These are phyloP conservation scores for Penicillium thymicola DNA, from an alignment of 2,329 filamentous ascomycete species.

Conservation along the genomic window DNA sequence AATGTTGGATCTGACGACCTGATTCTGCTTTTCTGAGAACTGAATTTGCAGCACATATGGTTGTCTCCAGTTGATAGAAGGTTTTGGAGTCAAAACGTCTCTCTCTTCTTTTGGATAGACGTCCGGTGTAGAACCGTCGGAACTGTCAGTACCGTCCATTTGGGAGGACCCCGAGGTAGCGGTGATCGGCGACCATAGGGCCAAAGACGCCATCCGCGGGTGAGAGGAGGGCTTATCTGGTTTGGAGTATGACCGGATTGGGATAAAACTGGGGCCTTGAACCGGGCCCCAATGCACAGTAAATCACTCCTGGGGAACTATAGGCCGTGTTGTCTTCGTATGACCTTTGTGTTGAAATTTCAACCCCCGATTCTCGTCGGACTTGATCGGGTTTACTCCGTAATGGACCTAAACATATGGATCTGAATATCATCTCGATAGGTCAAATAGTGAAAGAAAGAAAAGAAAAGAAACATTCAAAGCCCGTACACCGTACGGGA, in stretches of 20 bases:
- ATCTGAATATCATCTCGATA: neutral
- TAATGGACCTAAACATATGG: neutral
- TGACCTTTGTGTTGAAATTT: neutral
- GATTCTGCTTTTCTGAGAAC: neutral
- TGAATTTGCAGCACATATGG: neutral
- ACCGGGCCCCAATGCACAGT: conserved; percentile 1
- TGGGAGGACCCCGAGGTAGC: neutral
- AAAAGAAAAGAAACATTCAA: conserved; percentile 1
- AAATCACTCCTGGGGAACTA: conserved; percentile 2
- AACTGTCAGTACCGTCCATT: conserved; percentile 1
- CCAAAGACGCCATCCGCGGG: conserved; percentile 1
- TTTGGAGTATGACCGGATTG: neutral
- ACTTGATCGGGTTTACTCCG: too few species aligned
- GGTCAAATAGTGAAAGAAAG: neutral
- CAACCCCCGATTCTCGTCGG: neutral
- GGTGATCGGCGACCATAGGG: conserved; percentile 19
- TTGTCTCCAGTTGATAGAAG: conserved; percentile 1
- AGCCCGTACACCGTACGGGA: neutral
- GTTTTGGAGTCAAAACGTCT: conserved; percentile 13
- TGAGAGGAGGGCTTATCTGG: conserved; percentile 1
- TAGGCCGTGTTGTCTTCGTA: neutral
- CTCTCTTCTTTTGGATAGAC: conserved; percentile 10
- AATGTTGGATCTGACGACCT: conserved; percentile 1
- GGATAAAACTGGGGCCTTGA: neutral
- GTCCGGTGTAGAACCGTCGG: conserved; percentile 3